Evolutionary conservation across 495 filamentous ascomycete genomes (phyloP).

Genomic region (Neurospora sublineolata): DNA sequence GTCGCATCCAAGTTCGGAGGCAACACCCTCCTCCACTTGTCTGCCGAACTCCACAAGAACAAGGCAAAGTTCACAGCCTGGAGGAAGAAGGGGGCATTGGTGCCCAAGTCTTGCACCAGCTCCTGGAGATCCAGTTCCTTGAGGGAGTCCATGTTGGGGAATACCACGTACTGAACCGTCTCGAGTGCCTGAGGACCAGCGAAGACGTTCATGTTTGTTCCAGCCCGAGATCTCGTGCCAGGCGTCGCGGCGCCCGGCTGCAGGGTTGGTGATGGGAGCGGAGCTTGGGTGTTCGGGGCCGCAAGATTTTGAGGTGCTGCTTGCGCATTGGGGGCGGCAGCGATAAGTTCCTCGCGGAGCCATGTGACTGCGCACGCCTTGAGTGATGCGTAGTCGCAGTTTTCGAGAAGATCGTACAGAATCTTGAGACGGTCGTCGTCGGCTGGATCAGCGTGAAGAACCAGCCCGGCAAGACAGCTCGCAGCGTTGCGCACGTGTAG

Average conservation of each 20-base stretch:
- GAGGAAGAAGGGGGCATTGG: conserved; percentile 31
- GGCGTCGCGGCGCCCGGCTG: conserved; percentile 7
- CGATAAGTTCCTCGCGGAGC: conserved; percentile 74
- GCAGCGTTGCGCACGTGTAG: conserved; percentile 60
- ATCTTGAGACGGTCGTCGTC: conserved; percentile 59
- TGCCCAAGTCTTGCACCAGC: conserved; percentile 23
- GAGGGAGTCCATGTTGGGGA: conserved; percentile 26
- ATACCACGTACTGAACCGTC: conserved; percentile 32
- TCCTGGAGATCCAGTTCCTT: conserved; percentile 14
- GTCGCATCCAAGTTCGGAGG: conserved; percentile 32
- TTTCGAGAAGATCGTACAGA: conserved; percentile 68
- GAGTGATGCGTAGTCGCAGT: conserved; percentile 64
- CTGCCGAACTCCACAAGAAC: conserved; percentile 33
- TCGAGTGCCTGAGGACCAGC: conserved; percentile 39
- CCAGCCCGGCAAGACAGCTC: conserved; percentile 56
- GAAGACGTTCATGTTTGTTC: conserved; percentile 40
- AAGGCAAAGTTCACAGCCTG: conserved; percentile 40
- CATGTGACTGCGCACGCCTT: conserved; percentile 76
- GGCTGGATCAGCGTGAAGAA: conserved; percentile 69
- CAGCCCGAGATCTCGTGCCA: conserved; percentile 14
- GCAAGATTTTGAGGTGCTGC: conserved; percentile 2
- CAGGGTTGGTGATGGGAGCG: neutral
- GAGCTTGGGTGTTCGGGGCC: neutral
- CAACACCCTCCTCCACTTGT: conserved; percentile 26
- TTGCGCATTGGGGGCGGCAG: conserved; percentile 18